These are phyloP conservation scores for Phragmites australis DNA, from an alignment of 176 grass and related monocot genomes.

Conservation along the genomic window DNA sequence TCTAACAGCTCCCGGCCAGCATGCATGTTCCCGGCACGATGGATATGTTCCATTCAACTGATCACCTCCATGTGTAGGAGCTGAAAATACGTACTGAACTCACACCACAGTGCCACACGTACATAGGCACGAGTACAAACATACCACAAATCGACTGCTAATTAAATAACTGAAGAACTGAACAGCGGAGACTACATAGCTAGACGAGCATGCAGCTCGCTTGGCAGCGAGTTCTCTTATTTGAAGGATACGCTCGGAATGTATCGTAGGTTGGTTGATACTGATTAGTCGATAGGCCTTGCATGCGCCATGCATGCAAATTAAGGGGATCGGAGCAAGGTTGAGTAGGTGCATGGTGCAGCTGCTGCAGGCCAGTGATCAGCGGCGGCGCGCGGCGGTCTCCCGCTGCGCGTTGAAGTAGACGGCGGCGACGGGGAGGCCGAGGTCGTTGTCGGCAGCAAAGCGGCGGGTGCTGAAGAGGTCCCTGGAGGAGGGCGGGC, in stretches of 20 bases:
- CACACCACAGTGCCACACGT: conserved; percentile 12
- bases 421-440: conserved; percentile 68
- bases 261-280: not conserved
- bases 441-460: conserved; percentile 54
- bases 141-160: not conserved
- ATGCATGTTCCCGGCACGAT: conserved; percentile 7
- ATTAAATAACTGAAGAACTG: not conserved
- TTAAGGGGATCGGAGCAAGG: not conserved
- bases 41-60: too few species aligned
- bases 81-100: not conserved
- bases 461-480: conserved; percentile 67
- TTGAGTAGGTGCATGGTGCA: not conserved
- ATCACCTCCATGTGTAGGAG: conserved; percentile 26
- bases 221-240: not conserved
- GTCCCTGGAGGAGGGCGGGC: conserved; percentile 45
- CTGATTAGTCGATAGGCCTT: conserved; percentile 23
- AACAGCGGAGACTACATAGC: not conserved
- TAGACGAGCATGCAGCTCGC: not conserved
- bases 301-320: conserved; percentile 16
- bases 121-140: not conserved
- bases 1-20: conserved; percentile 33
- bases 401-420: conserved; percentile 77
- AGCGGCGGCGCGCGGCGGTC: conserved; percentile 81
- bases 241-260: not conserved
- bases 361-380: not conserved